Conservation (phyloP, 176 grass and related monocot genomes). For the Carex pumila region DNA sequence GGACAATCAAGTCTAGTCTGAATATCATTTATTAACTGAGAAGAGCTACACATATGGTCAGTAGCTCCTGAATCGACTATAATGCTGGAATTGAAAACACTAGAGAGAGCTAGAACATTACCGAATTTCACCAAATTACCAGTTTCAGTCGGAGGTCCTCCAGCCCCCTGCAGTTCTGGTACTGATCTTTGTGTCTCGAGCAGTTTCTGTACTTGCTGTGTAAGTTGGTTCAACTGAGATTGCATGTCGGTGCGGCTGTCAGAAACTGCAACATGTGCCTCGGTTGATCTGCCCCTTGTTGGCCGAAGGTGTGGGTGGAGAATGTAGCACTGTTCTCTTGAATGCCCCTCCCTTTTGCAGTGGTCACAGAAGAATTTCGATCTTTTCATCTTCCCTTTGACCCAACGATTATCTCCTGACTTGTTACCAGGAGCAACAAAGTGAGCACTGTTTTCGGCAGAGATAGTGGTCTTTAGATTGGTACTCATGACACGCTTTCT, state of each 20-base stretch:
- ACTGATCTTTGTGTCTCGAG: too few relatives aligned
- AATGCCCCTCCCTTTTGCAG: neutral
- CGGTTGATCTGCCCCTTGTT: too few relatives aligned
- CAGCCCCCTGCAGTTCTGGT: too few relatives aligned
- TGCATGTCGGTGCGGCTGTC: too few relatives aligned
- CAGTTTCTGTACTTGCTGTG: too few relatives aligned
- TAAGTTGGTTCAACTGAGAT: too few relatives aligned
- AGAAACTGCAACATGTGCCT: too few relatives aligned
- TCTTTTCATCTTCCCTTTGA: neutral
- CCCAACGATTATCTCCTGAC: too few relatives aligned
- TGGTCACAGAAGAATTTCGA: neutral
- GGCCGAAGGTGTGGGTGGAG: neutral
- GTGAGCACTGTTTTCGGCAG: too few relatives aligned
- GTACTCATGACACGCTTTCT: neutral
- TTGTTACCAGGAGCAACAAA: too few relatives aligned
- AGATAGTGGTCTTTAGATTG: too few relatives aligned
- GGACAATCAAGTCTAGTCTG: neutral
- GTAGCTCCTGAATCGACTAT: neutral
- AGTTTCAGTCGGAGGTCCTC: too few relatives aligned
- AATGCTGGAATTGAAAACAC: neutral
- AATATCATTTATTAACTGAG: neutral
- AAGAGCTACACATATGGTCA: neutral
- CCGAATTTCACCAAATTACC: neutral
- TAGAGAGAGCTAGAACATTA: neutral
- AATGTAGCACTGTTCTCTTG: neutral